phyloP scores from a whole-genome alignment of 1,284 basidiomycete species.

The Marasmius oreades region DNA sequence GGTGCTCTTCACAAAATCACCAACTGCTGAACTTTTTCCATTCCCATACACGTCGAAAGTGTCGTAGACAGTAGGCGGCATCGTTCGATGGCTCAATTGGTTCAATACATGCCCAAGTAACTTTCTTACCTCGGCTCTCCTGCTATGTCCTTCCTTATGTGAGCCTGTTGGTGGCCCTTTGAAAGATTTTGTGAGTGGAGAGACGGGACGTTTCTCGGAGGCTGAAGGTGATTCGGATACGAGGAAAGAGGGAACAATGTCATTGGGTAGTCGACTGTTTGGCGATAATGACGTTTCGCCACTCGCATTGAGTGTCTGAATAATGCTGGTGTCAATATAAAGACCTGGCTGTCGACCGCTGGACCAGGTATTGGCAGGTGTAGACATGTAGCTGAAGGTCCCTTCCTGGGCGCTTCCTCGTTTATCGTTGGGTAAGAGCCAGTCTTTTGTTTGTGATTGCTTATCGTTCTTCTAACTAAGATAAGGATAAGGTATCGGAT shows the following conservation, averaged over 20 bases:
- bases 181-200: constrained; percentile 10
- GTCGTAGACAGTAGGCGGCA: constrained; percentile 49
- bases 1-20: constrained; percentile 43
- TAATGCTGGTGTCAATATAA: not conserved
- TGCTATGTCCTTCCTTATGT: constrained; percentile 31
- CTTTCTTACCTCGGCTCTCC: constrained; percentile 55
- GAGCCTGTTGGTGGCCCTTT: not conserved
- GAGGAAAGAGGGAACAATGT: constrained; percentile 23
- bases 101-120: constrained; percentile 53
- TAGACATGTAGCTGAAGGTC: too few relatives aligned
- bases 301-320: not conserved
- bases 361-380: not conserved
- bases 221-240: constrained; percentile 20
- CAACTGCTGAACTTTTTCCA: constrained; percentile 37
- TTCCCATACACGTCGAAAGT: constrained; percentile 26
- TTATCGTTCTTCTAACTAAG: too few relatives aligned
- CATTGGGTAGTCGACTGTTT: not conserved
- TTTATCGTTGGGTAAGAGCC: too few relatives aligned
- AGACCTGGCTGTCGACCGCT: not conserved
- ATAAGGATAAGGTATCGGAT: too few relatives aligned
- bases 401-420: too few relatives aligned
- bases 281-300: not conserved
- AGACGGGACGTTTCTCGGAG: constrained; percentile 21
- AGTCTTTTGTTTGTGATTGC: too few relatives aligned
- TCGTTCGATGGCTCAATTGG: constrained; percentile 50